A percentile compares a stretch with the other conserved stretches of the same genome.
Conservation (phyloP, 2,329 filamentous ascomycete genomes). For the Tolypocladium cylindrosporum region DNA sequence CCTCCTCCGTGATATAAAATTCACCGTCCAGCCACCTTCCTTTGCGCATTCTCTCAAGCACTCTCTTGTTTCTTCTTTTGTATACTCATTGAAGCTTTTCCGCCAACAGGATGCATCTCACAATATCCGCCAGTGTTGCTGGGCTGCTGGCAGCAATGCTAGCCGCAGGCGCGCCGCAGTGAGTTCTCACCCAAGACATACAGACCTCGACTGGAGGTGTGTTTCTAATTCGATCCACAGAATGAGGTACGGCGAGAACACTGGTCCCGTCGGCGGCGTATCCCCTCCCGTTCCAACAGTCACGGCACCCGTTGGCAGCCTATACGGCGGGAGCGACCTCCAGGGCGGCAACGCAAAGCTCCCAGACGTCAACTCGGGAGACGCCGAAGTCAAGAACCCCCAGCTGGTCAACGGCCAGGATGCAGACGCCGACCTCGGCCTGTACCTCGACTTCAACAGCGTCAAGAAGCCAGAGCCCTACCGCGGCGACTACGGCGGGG, state of each 20-base stretch:
- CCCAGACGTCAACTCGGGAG: constrained; percentile 25
- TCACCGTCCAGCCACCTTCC: too few species aligned
- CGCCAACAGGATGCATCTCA: not conserved
- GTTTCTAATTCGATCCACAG: not conserved
- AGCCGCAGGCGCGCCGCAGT: not conserved
- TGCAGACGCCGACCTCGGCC: constrained; percentile 36
- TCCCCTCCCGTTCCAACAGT: constrained; percentile 26
- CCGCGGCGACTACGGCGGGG: constrained; percentile 36
- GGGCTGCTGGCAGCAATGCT: not conserved
- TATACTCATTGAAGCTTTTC: not conserved
- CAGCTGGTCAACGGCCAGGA: constrained; percentile 39
- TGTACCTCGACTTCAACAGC: constrained; percentile 43
- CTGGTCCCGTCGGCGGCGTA: constrained; percentile 30
- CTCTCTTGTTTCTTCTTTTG: too few species aligned
- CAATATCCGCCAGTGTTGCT: not conserved
- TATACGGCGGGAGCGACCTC: constrained; percentile 28
- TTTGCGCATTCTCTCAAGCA: too few species aligned
- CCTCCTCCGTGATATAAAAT: too few species aligned
- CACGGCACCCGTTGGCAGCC: constrained; percentile 24
- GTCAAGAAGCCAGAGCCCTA: constrained; percentile 44
- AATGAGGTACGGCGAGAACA: constrained; percentile 27
- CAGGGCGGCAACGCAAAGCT: constrained; percentile 28
- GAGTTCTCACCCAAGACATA: not conserved
- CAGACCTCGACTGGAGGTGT: not conserved
- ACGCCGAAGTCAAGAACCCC: constrained; percentile 26